Evolutionary conservation across 1,284 basidiomycete species (phyloP).

Genomic region (Dichomitus squalens): DNA sequence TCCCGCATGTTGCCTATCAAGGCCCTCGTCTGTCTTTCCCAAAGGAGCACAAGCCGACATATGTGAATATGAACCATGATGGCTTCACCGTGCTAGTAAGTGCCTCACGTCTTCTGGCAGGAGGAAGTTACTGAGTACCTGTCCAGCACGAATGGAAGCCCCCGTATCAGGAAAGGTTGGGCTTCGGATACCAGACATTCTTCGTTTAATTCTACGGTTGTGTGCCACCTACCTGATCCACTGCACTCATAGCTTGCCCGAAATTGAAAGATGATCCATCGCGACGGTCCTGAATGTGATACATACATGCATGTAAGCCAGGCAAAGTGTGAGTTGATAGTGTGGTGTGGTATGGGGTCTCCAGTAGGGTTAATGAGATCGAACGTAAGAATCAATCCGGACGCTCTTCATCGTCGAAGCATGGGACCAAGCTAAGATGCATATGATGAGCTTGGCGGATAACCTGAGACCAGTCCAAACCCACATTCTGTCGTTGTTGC

Average conservation of each 20-base stretch:
- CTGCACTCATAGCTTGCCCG: background rate
- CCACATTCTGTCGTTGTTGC: conserved; percentile 57
- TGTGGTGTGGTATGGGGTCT: conserved; percentile 1
- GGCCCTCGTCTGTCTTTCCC: conserved; percentile 1
- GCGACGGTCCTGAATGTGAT: background rate
- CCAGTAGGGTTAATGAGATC: conserved; percentile 10
- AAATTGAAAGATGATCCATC: background rate
- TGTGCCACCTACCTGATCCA: background rate
- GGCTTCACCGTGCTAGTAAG: conserved; percentile 8
- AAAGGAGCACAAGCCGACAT: conserved; percentile 4
- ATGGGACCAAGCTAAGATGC: conserved; percentile 39
- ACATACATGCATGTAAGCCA: background rate
- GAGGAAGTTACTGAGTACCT: background rate
- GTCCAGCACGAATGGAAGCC: conserved; percentile 9
- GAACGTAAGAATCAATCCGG: background rate
- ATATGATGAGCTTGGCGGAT: conserved; percentile 16
- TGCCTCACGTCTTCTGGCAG: background rate
- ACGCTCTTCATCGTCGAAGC: conserved; percentile 31
- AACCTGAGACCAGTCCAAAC: conserved; percentile 18
- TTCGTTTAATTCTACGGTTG: background rate
- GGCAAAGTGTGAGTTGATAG: conserved; percentile 1
- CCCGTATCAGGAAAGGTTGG: conserved; percentile 6
- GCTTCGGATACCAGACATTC: conserved; percentile 9
- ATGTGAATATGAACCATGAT: background rate
- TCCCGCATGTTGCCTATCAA: conserved; percentile 3